Conservation (phyloP, 768 basidiomycete genomes). For the Termitomyces sp. region DNA sequence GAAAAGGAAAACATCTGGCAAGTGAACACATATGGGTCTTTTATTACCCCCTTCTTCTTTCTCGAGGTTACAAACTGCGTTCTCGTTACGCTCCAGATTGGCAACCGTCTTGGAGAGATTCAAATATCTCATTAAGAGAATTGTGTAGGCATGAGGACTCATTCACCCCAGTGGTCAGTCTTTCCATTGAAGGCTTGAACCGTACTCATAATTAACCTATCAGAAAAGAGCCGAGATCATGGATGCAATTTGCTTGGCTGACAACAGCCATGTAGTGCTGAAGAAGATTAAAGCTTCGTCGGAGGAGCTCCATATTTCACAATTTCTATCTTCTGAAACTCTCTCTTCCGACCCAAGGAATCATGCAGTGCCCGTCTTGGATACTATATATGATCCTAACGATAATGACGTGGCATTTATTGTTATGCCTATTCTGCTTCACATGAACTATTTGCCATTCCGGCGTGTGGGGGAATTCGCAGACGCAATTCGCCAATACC, state of each 20-base stretch:
- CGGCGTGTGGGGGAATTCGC: constrained; percentile 7
- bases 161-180: background rate
- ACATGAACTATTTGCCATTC: constrained; percentile 5
- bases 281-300: background rate
- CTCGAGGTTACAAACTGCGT: background rate
- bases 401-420: constrained; percentile 2
- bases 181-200: background rate
- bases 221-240: background rate
- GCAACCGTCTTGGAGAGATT: background rate
- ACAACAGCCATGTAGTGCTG: constrained; percentile 1
- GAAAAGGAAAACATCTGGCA: background rate
- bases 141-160: background rate
- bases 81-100: background rate
- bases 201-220: background rate
- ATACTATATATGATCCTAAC: background rate
- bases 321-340: background rate
- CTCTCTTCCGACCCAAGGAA: constrained; percentile 3
- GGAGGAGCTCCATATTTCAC: constrained; percentile 1
- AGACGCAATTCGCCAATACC: constrained; percentile 4
- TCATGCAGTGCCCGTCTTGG: constrained; percentile 4
- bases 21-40: background rate
- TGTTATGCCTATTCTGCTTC: constrained; percentile 10
- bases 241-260: background rate
- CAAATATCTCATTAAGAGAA: background rate
- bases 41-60: background rate